phyloP scores from a whole-genome alignment of 2,329 filamentous ascomycete species.

The Ophiognomonia clavigignenti-juglandacearum region DNA sequence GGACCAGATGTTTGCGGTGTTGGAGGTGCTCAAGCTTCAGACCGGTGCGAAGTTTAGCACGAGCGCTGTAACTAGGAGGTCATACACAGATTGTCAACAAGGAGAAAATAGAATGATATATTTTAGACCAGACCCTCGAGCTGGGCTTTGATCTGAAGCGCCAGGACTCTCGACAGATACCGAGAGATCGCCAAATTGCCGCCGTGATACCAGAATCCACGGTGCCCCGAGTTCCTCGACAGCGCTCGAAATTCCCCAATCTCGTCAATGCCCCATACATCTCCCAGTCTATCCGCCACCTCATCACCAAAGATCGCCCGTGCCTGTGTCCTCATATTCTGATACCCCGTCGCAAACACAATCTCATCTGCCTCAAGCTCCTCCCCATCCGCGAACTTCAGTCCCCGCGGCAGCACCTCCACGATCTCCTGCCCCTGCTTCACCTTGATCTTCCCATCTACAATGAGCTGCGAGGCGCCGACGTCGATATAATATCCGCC shows the following conservation, averaged over 20 bases:
- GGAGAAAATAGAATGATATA: too few species aligned
- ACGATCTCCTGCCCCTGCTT: constrained; percentile 53
- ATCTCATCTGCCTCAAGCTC: constrained; percentile 58
- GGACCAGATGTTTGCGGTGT: too few species aligned
- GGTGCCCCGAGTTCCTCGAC: constrained; percentile 57
- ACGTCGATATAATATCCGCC: constrained; percentile 70
- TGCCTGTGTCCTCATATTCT: constrained; percentile 63
- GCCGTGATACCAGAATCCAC: constrained; percentile 62
- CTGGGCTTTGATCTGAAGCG: constrained; percentile 46
- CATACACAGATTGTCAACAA: too few species aligned
- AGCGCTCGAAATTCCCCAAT: constrained; percentile 52
- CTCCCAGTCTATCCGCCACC: constrained; percentile 51
- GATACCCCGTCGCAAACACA: constrained; percentile 59
- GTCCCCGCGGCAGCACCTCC: constrained; percentile 39
- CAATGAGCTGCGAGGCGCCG: constrained; percentile 57
- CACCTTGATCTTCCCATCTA: constrained; percentile 59
- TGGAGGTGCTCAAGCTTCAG: too few species aligned
- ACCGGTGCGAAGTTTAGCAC: too few species aligned
- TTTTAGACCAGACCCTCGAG: constrained; percentile 23
- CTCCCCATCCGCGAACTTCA: constrained; percentile 48
- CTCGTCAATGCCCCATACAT: constrained; percentile 59
- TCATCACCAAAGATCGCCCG: constrained; percentile 57
- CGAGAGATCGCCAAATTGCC: constrained; percentile 60
- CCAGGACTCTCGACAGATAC: constrained; percentile 52
- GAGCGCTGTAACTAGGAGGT: too few species aligned